Percentiles rank a stretch among this genome's conserved stretches.
phyloP scores from a whole-genome alignment of 164 flowering plant species.

The Nelumbo lutea region DNA sequence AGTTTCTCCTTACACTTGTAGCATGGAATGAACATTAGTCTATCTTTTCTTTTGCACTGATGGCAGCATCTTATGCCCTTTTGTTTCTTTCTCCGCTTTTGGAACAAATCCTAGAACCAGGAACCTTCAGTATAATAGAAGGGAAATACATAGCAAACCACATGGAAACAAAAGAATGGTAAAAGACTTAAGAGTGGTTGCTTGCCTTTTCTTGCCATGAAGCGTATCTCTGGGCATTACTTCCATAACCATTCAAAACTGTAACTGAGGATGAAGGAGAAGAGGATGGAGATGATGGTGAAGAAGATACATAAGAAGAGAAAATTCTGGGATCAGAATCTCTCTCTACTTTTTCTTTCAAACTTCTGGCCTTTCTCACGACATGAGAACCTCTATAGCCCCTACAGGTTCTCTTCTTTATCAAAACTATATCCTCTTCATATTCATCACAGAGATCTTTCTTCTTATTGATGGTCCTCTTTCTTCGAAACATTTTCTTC shows the following conservation, averaged over 20 bases:
- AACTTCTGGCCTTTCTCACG: background rate
- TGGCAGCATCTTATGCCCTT: slow-evolving; percentile 33
- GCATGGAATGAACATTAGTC: slow-evolving; percentile 46
- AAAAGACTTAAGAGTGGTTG: background rate
- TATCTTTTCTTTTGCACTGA: slow-evolving; percentile 45
- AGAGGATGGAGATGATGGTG: slow-evolving; percentile 13
- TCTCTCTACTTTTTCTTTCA: slow-evolving; percentile 1
- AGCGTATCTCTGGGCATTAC: slow-evolving; percentile 2
- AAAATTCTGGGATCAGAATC: background rate
- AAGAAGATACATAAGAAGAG: slow-evolving; percentile 6
- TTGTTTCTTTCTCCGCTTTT: slow-evolving; percentile 12
- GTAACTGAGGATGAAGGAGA: slow-evolving; percentile 12
- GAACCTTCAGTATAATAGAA: slow-evolving; percentile 1
- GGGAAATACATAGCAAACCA: background rate
- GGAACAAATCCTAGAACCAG: slow-evolving; percentile 6
- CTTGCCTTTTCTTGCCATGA: slow-evolving; percentile 16
- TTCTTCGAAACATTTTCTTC: slow-evolving; percentile 5
- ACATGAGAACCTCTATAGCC: slow-evolving; percentile 4
- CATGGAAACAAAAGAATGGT: background rate
- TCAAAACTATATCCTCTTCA: slow-evolving; percentile 3
- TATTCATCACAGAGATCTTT: slow-evolving; percentile 18
- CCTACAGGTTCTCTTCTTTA: slow-evolving; percentile 11
- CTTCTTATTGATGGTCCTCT: slow-evolving; percentile 5
- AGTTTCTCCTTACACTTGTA: slow-evolving; percentile 33
- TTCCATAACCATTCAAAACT: slow-evolving; percentile 6